phyloP scores from a whole-genome alignment of 371 early-diverging fungal genomes.

The Synchytrium microbalum region DNA sequence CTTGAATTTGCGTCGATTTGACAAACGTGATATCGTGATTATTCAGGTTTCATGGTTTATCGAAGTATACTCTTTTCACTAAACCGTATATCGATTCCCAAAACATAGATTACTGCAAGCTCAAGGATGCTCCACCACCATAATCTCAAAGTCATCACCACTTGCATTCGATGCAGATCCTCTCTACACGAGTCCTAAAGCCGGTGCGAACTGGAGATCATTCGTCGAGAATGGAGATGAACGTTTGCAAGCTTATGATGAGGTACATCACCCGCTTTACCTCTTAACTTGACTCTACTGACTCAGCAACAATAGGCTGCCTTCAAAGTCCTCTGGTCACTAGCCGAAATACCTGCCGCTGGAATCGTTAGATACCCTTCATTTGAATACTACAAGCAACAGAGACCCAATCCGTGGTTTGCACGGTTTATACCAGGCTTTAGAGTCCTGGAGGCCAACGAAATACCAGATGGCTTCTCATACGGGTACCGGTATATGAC shows the following conservation, averaged over 20 bases:
- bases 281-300: constrained; percentile 21
- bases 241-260: constrained; percentile 35
- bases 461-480: constrained; percentile 16
- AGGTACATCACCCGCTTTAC: too few species aligned
- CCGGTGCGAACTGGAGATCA: constrained; percentile 69
- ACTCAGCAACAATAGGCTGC: constrained; percentile 11
- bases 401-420: constrained; percentile 21
- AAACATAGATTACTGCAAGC: neutral
- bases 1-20: too few species aligned
- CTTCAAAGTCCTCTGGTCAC: neutral
- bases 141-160: neutral
- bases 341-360: neutral
- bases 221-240: constrained; percentile 45
- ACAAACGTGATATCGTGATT: too few species aligned
- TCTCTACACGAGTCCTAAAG: constrained; percentile 62
- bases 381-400: neutral
- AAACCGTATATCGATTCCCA: too few species aligned
- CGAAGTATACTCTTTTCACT: too few species aligned
- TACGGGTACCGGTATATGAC: constrained; percentile 24
- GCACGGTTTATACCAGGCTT: constrained; percentile 12
- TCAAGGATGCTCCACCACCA: neutral
- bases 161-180: constrained; percentile 15
- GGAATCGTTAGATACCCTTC: neutral
- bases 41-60: too few species aligned
- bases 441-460: constrained; percentile 6